phyloP scores from a whole-genome alignment of 768 basidiomycete species.

The Pulveroboletus sp. region DNA sequence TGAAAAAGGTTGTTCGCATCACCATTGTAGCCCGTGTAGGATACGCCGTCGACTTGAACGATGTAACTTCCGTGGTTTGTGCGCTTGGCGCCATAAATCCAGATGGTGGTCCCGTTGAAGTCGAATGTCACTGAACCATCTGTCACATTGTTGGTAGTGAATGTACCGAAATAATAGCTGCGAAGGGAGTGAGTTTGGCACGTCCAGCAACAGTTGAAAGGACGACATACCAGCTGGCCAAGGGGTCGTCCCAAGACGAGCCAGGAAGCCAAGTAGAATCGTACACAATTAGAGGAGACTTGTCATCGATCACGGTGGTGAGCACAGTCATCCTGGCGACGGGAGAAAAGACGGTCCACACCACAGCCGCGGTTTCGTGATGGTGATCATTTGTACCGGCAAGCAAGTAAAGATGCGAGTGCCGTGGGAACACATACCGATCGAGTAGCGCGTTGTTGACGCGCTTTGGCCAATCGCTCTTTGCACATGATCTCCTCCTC shows the following conservation, averaged over 20 bases:
- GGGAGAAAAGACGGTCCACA: not conserved
- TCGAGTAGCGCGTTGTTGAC: slow-evolving; percentile 26
- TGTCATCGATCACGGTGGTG: slow-evolving; percentile 29
- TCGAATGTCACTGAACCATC: slow-evolving; percentile 37
- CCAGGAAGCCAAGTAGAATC: slow-evolving; percentile 24
- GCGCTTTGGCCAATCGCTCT: slow-evolving; percentile 37
- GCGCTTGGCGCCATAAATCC: slow-evolving; percentile 50
- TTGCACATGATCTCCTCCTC: slow-evolving; percentile 44
- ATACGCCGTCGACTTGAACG: slow-evolving; percentile 39
- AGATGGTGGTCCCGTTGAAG: slow-evolving; percentile 50
- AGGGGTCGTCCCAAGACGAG: slow-evolving; percentile 6
- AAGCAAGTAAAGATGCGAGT: too few species aligned
- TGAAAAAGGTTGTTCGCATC: slow-evolving; percentile 34
- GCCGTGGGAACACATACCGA: slow-evolving; percentile 18
- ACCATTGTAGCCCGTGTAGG: slow-evolving; percentile 31
- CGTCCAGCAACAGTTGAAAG: not conserved
- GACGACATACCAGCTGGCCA: slow-evolving; percentile 17
- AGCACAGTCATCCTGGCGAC: slow-evolving; percentile 21
- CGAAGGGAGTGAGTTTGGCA: not conserved
- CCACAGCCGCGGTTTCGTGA: not conserved
- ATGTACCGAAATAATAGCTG: slow-evolving; percentile 41
- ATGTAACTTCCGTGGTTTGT: slow-evolving; percentile 44
- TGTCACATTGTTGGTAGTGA: slow-evolving; percentile 35
- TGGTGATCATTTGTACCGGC: too few species aligned
- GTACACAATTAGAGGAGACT: slow-evolving; percentile 31